phyloP scores from a whole-genome alignment of 176 grass and related monocot genomes.

The Carex myosuroides region DNA sequence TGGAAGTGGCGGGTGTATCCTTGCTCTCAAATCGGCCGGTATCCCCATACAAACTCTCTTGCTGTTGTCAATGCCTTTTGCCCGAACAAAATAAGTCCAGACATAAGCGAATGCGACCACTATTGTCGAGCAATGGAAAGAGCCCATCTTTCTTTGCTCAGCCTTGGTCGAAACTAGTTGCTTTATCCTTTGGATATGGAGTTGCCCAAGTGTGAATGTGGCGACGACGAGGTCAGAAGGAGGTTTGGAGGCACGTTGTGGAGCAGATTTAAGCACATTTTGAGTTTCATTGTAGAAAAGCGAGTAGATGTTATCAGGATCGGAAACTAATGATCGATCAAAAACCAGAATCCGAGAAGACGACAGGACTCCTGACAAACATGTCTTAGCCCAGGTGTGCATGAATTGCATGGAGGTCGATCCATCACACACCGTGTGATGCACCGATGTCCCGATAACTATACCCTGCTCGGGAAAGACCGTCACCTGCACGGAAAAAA shows the following conservation, averaged over 20 bases:
- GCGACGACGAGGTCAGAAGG: neutral
- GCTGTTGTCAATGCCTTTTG: neutral
- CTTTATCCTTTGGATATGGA: conserved; percentile 21
- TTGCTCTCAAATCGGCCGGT: conserved; percentile 27
- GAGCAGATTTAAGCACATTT: neutral
- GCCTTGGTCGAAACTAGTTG: neutral
- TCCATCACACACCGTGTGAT: too few species aligned
- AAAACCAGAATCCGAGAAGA: too few species aligned
- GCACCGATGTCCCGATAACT: too few species aligned
- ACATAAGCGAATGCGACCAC: conserved; percentile 18
- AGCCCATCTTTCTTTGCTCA: neutral
- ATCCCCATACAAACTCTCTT: conserved; percentile 5
- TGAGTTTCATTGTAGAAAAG: too few species aligned
- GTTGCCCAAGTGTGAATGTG: conserved; percentile 18
- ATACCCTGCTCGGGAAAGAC: too few species aligned
- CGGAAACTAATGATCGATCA: too few species aligned
- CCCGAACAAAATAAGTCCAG: conserved; percentile 30
- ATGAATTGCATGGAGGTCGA: too few species aligned
- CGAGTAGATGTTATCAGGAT: too few species aligned
- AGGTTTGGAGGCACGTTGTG: too few species aligned
- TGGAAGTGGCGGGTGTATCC: conserved; percentile 20
- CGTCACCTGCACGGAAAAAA: too few species aligned
- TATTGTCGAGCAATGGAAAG: conserved; percentile 8
- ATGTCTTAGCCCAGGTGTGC: too few species aligned
- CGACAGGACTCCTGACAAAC: too few species aligned